Conservation (phyloP, 140 eudicot genomes). For the Cichorium intybus region DNA sequence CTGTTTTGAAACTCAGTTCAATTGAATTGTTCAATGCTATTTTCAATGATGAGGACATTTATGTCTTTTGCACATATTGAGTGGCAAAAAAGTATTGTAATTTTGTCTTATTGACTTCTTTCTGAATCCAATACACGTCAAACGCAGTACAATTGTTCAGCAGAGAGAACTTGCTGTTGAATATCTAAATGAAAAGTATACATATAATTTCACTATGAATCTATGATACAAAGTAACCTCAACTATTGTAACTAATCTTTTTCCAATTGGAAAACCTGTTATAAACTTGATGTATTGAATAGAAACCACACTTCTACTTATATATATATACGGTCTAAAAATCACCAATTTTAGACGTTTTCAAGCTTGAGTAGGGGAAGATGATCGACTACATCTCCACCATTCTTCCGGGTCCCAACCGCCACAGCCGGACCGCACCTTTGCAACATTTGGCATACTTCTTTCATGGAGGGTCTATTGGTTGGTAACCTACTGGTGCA, state of each 20-base stretch:
- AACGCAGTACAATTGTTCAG: not conserved
- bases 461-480: slow-evolving; percentile 71
- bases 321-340: slow-evolving; percentile 6
- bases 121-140: not conserved
- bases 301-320: slow-evolving; percentile 1
- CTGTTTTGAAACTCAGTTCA: too few relatives aligned
- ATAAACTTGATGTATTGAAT: not conserved
- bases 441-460: slow-evolving; percentile 54
- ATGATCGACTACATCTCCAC: slow-evolving; percentile 34
- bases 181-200: not conserved
- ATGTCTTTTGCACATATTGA: not conserved
- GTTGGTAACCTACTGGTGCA: slow-evolving; percentile 64
- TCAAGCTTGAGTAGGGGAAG: slow-evolving; percentile 56
- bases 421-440: slow-evolving; percentile 26
- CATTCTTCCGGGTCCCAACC: slow-evolving; percentile 12
- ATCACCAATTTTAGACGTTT: slow-evolving; percentile 14
- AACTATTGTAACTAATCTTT: not conserved
- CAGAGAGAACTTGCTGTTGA: not conserved
- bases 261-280: too few relatives aligned
- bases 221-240: not conserved
- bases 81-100: too few relatives aligned
- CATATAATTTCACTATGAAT: not conserved
- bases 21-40: too few relatives aligned
- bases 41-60: too few relatives aligned
- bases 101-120: not conserved